A percentile compares a stretch with the other conserved stretches of the same genome.
These are phyloP conservation scores for Spatholobus suberectus DNA, from an alignment of 306 rosid species.

Conservation along the genomic window DNA sequence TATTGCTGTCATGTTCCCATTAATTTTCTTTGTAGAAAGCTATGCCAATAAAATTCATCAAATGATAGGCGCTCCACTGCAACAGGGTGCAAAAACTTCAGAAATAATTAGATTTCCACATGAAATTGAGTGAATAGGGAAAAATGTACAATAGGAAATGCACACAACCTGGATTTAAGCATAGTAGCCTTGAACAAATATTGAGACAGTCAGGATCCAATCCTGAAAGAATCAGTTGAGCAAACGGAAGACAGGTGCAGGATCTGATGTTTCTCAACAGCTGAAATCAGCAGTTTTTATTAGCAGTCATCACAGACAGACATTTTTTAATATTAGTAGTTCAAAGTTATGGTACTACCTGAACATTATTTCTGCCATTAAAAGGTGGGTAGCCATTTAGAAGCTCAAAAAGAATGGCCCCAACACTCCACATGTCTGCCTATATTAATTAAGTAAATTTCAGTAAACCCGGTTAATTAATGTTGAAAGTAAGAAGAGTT, in stretches of 20 bases:
- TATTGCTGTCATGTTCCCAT: background rate
- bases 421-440: constrained; percentile 83
- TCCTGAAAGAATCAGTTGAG: constrained; percentile 46
- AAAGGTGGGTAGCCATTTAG: constrained; percentile 76
- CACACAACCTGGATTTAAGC: constrained; percentile 61
- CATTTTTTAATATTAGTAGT: background rate
- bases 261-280: constrained; percentile 63
- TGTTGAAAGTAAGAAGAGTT: background rate
- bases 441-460: constrained; percentile 33
- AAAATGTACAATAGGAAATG: constrained; percentile 1
- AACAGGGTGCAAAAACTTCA: constrained; percentile 25
- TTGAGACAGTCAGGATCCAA: constrained; percentile 61
- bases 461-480: background rate
- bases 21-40: constrained; percentile 43
- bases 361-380: constrained; percentile 62
- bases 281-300: constrained; percentile 43
- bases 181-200: constrained; percentile 60
- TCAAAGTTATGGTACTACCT: constrained; percentile 48
- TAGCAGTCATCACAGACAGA: background rate
- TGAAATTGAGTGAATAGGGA: background rate
- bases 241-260: constrained; percentile 60
- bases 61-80: constrained; percentile 66
- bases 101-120: constrained; percentile 1
- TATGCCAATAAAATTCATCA: constrained; percentile 62
- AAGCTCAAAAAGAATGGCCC: constrained; percentile 76